These are phyloP conservation scores for Collybia mongolica DNA, from an alignment of 768 basidiomycete species.

Conservation along the genomic window DNA sequence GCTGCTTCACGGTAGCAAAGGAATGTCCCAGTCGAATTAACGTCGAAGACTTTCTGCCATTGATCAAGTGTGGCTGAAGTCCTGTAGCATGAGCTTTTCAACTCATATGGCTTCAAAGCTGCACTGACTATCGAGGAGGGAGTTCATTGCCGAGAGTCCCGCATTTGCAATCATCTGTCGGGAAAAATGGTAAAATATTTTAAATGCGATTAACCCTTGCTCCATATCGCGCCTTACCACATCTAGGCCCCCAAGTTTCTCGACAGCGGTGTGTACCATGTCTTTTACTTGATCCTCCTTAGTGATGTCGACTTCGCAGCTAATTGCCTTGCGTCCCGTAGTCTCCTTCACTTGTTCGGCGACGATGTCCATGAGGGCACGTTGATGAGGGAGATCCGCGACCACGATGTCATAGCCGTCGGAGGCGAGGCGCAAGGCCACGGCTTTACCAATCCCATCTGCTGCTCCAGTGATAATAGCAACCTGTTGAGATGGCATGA, in stretches of 20 bases:
- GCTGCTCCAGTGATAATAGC: conserved; percentile 15
- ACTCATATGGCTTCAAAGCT: too few species aligned
- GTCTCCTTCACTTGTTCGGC: conserved; percentile 17
- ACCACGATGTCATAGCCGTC: conserved; percentile 12
- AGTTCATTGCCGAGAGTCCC: conserved; percentile 13
- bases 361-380: conserved; percentile 6
- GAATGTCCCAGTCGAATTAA: conserved; percentile 30
- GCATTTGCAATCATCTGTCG: conserved; percentile 32
- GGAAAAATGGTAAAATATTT: not conserved
- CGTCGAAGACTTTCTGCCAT: conserved; percentile 20
- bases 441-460: conserved; percentile 11
- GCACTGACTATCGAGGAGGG: conserved; percentile 17
- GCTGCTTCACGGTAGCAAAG: conserved; percentile 37
- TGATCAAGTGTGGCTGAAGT: conserved; percentile 24
- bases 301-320: conserved; percentile 18
- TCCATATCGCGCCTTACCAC: conserved; percentile 21
- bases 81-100: not conserved
- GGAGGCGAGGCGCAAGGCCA: conserved; percentile 8
- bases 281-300: conserved; percentile 19
- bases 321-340: conserved; percentile 11
- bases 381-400: conserved; percentile 32
- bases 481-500: conserved; percentile 7
- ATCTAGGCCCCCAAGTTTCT: conserved; percentile 23
- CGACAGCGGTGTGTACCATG: conserved; percentile 19
- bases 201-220: too few species aligned